Evolutionary conservation across 108 stramenopile species (phyloP), one percentile per base, ranked within the genome.

Genomic region (Skeletonema tropicum): DNA sequence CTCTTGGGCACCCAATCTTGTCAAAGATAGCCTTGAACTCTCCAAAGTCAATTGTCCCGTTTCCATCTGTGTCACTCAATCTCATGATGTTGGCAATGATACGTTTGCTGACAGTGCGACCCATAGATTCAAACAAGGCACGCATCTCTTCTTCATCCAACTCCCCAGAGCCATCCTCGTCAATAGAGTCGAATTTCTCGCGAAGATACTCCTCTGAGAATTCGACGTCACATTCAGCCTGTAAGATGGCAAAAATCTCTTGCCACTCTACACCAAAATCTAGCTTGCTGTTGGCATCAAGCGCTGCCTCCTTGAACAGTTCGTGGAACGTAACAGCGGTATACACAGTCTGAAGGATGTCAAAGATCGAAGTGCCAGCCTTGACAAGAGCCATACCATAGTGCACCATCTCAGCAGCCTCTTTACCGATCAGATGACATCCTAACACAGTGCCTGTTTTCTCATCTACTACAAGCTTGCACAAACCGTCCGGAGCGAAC

Each of bases 371-470:
- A 13, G 45, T 52, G 19, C 25, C 35, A 17, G 46, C 42, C 35
- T 60, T 69, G 57, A 75, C 75, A 41, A 75, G 65, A 14, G 68
- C 64, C 75, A 75, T 75, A 2, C 75, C 75, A 46, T 75, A 75
- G 38, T 75, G 75, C 3, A 75, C 68, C 68, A 75, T 55, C 13
- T 75, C 75, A 11, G 68, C 68, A 12, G 75, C 75, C 58, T 64
- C 75, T 39, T 60, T 57, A 29, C 75, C 75, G 32, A 61, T 55
- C n/a, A 75, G 32, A 41, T 75, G 75, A 3, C 69, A 69, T 15
- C 75, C 75, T 5, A 75, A 60, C 3, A 75, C 69, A 19, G 32
- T 46, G 15, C 75, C 65, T 0, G 26, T 58, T 11, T 21, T 30
- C 8, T 33, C 35, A 48, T 66, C 52, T 2, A 42, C 55, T 4